These are phyloP conservation scores for Mycotypha africana DNA, from an alignment of 371 early-diverging fungal species.

Conservation along the genomic window DNA sequence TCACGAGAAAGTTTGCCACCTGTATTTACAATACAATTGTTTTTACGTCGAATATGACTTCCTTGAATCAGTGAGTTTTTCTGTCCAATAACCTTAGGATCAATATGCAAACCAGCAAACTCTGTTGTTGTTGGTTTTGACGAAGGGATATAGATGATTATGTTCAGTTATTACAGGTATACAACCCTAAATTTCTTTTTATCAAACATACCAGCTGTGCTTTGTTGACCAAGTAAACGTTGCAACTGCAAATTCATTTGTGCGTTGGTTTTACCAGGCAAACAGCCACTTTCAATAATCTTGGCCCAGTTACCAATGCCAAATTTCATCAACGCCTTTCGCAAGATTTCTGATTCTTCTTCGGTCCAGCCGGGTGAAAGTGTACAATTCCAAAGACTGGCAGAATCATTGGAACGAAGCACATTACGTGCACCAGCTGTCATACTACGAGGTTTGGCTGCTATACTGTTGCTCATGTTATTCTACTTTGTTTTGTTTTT, in stretches of 20 bases:
- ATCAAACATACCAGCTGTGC: constrained; percentile 76
- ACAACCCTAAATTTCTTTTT: no score
- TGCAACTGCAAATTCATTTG: constrained; percentile 94
- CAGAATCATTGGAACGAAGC: constrained; percentile 86
- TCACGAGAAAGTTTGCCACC: constrained; percentile 73
- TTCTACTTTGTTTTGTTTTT: constrained; percentile 6
- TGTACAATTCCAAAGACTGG: constrained; percentile 89
- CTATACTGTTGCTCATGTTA: no score
- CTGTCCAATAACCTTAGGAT: constrained; percentile 77
- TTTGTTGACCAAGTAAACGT: constrained; percentile 89
- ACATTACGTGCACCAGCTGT: constrained; percentile 84
- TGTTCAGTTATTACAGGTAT: no score
- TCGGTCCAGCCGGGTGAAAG: constrained; percentile 89
- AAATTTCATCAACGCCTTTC: constrained; percentile 81
- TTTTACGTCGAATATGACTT: constrained; percentile 79
- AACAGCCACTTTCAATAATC: constrained; percentile 80
- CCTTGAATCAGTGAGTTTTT: constrained; percentile 79
- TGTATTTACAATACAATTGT: constrained; percentile 86
- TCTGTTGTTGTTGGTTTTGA: no score
- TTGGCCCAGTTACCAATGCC: constrained; percentile 94
- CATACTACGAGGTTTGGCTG: constrained; percentile 77
- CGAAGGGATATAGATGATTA: no score
- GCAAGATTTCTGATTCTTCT: constrained; percentile 76
- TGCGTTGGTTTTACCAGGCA: constrained; percentile 88
- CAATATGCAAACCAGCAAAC: constrained; percentile 86